Base-by-base conservation (phyloP, 2,329 filamentous ascomycete genomes). In the Trichoderma hamatum region DNA sequence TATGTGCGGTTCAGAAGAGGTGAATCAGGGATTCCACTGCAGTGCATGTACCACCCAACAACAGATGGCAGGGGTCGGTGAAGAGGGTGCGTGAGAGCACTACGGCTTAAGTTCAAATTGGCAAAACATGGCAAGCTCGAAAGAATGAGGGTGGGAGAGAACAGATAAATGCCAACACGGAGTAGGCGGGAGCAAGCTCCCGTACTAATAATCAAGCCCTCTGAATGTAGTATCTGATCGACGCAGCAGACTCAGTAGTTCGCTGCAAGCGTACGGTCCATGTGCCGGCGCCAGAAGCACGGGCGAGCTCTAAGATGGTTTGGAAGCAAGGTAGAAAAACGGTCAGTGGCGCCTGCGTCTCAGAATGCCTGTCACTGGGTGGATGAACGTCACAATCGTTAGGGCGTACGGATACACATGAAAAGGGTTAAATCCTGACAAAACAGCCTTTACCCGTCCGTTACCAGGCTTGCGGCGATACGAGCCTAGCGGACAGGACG, bases 211-310 rank as follows among this genome's bases (percentile, higher is more conserved):
- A 21, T 24, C 21, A 36, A 34, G 39, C 30, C n/a, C 54, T 59
- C 64, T 59, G 28, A 55, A 67, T 67, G 26, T 28, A 67, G 64
- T 59, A 59, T 59, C 64, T 58, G 64, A 67, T 67, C 64, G 36
- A 67, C 64, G 64, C 28, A 67, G 60, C 16, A 52, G 28, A 49
- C 63, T 51, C 52, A 49, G 54, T 67, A 59, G 54, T 49, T 67
- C 54, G 64, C 54, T 55, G 21, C 39, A 59, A 59, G 61, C 52
- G 36, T 34, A 67, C 64, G 54, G 54, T 49, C 64, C 64, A 58
- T 59, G 39, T 67, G 54, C 64, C 54, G 54, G 64, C 39, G 39
- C 54, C 64, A 59, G 64, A 67, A 59, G 64, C 63, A 66, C n/a
- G 63, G 64, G 52, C 52, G 64, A 67, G 54, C 39, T 59, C 39